Base-by-base conservation (phyloP, 129 eudicot species). In the Arctium minus region DNA sequence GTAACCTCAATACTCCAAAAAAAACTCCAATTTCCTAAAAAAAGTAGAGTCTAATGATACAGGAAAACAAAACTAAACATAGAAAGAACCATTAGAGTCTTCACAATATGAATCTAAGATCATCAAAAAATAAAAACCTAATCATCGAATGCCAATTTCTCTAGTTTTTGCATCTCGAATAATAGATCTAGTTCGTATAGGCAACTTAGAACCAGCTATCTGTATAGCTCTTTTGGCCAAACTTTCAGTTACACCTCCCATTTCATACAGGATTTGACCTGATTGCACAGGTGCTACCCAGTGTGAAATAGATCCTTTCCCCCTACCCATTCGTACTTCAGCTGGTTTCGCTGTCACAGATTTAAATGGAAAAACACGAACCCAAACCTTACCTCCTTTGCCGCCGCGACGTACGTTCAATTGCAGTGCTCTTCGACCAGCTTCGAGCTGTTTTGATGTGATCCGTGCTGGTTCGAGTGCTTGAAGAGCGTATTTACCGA, bases 261-360 rank as follows among this genome's bases (percentile, higher is more conserved):
- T 85, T 85, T 85, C 88, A 80, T 80, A 85, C 1, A 85, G 17
- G 1, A 80, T 85, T 17, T 81, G 88, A 3, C 88, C 88, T 3
- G 73, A 35, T 75, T 85, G 72, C 15, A 84, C 90, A 10, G 87
- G 88, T 53, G 88, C 89, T 44, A 82, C 91, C 87, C 87, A 84
- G 81, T 80, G 79, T 27, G 85, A 73, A 39, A 79, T 73, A 0
- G 74, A 64, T 39, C 87, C 89, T 79, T 86, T 88, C 12, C 89
- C 91, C 32, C 85, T 77, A 6, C 86, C 89, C 89, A 85, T 88
- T 31, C 91, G 86, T 2, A 76, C 62, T 73, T 83, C 89, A 0
- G 91, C 72, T 0, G 89, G 89, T 76, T 80, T 88, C 36, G 82
- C 10, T 29, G 92, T 83, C 11, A 88, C 83, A 30, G 87, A 80